phyloP scores from a whole-genome alignment of 371 early-diverging fungal genomes.

The Chytridiales sp. region DNA sequence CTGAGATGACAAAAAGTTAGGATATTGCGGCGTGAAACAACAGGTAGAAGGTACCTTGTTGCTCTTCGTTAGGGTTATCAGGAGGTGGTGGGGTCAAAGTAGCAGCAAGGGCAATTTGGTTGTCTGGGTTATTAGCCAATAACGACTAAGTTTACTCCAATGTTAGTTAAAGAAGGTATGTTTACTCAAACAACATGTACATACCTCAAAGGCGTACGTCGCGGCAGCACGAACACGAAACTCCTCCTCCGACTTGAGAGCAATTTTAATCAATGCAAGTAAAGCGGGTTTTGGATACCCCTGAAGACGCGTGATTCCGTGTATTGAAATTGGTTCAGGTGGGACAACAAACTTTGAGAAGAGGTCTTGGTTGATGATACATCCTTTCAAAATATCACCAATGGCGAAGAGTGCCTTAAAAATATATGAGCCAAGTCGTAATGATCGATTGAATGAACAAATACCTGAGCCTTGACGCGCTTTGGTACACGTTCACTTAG shows the following conservation, averaged over 20 bases:
- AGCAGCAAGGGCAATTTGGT: conserved; percentile 80
- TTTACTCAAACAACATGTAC: conserved; percentile 3
- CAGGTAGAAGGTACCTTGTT: conserved; percentile 34
- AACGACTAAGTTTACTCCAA: conserved; percentile 51
- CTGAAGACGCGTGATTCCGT: not conserved
- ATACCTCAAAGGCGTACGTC: conserved; percentile 68
- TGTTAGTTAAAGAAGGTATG: not conserved
- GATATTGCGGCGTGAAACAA: not conserved
- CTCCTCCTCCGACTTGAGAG: conserved; percentile 26
- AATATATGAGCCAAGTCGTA: too few relatives aligned
- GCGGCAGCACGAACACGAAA: conserved; percentile 68
- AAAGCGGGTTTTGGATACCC: conserved; percentile 31
- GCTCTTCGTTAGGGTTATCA: conserved; percentile 55
- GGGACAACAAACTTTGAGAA: conserved; percentile 58
- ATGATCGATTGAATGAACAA: too few relatives aligned
- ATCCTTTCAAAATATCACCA: conserved; percentile 76
- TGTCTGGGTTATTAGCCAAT: conserved; percentile 75
- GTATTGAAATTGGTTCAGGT: too few relatives aligned
- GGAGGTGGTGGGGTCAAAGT: conserved; percentile 81
- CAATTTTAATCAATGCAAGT: conserved; percentile 30
- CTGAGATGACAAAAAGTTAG: conserved; percentile 8
- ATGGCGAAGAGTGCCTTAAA: conserved; percentile 81
- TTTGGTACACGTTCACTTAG: conserved; percentile 50
- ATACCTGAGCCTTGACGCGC: conserved; percentile 55
- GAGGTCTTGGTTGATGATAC: conserved; percentile 70